Conservation (phyloP, 2,329 filamentous ascomycete genomes). For the Lasiodiplodia sp. region DNA sequence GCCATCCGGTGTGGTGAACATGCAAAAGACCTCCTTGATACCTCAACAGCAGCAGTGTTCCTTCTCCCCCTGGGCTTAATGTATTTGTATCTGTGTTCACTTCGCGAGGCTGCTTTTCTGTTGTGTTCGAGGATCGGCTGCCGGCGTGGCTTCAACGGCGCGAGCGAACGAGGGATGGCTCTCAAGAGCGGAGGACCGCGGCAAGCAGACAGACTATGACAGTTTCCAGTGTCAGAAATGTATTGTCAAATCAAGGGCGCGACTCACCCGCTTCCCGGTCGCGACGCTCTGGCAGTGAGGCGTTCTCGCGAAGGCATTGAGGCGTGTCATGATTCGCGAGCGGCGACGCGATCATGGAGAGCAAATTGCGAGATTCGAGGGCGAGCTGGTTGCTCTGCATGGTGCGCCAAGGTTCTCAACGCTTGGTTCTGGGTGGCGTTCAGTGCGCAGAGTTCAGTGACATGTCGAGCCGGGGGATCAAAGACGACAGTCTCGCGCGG, state of each 20-base stretch:
- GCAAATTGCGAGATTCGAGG: background rate
- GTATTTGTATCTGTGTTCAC: background rate
- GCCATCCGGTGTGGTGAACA: background rate
- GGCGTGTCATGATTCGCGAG: background rate
- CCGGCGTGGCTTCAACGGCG: background rate
- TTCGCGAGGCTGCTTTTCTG: background rate
- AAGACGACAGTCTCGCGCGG: background rate
- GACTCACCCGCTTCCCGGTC: background rate
- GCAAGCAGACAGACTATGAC: background rate
- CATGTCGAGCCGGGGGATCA: background rate
- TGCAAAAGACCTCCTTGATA: fast-evolving
- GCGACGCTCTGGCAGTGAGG: background rate
- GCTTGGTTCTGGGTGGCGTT: background rate
- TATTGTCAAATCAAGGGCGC: background rate
- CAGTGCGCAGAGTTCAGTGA: background rate
- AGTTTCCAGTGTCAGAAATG: background rate
- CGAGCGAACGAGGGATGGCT: background rate
- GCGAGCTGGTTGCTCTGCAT: background rate
- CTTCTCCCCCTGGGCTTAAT: fast-evolving
- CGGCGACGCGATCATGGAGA: background rate
- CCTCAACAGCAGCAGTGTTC: fast-evolving
- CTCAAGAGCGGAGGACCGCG: background rate
- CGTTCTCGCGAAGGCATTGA: background rate
- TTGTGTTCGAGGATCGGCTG: background rate
- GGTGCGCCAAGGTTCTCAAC: background rate